Evolutionary conservation across 495 filamentous ascomycete genomes (phyloP).

Genomic region (Cryomyces minteri): DNA sequence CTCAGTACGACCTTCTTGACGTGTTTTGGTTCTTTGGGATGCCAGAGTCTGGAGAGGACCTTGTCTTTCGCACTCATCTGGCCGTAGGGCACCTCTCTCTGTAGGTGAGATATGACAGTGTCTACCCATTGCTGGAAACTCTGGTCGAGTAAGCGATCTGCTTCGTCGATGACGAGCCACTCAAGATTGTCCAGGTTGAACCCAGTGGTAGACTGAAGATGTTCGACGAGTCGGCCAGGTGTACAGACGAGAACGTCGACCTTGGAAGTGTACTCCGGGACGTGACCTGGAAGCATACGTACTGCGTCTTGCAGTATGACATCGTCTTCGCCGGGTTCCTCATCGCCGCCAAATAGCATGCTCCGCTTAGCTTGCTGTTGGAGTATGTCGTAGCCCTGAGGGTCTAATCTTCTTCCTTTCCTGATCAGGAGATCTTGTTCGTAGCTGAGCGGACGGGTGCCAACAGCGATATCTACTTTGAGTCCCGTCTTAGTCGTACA

Average conservation of each 20-base stretch:
- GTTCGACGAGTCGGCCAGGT: conserved; percentile 80
- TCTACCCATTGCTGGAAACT: conserved; percentile 86
- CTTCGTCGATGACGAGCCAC: conserved; percentile 88
- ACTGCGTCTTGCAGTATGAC: conserved; percentile 25
- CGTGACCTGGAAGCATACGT: conserved; percentile 33
- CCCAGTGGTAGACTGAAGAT: conserved; percentile 64
- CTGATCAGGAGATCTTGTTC: conserved; percentile 55
- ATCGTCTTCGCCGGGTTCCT: conserved; percentile 23
- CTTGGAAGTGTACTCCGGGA: conserved; percentile 42
- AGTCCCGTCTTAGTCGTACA: conserved; percentile 45
- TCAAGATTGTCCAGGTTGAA: conserved; percentile 56
- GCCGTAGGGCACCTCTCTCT: conserved; percentile 28
- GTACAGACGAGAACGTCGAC: conserved; percentile 86
- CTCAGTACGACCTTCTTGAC: conserved; percentile 60
- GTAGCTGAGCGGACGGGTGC: conserved; percentile 52
- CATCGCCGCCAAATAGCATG: conserved; percentile 8
- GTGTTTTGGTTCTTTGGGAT: conserved; percentile 21
- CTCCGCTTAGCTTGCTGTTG: conserved; percentile 13
- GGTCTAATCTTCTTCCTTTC: conserved; percentile 40
- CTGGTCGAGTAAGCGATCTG: conserved; percentile 77
- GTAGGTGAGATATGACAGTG: conserved; percentile 45
- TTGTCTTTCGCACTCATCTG: conserved; percentile 29
- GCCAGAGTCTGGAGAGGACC: conserved; percentile 20
- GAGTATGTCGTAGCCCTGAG: conserved; percentile 24
- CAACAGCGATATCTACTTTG: conserved; percentile 64